Conservation (phyloP, 441 rosid genomes). For the Adansonia madagascariensis region DNA sequence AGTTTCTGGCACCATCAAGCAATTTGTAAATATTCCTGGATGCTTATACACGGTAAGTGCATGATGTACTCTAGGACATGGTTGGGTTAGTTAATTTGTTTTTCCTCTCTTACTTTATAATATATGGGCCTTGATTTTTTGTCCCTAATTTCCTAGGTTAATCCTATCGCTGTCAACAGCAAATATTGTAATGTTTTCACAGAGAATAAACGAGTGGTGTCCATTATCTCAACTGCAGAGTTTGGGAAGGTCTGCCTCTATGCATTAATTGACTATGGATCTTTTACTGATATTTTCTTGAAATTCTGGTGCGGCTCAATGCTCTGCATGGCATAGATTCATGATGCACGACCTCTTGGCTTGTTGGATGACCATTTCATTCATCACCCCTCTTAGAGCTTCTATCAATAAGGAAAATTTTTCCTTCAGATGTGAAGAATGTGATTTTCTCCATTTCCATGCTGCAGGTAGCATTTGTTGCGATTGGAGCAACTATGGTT, state of each 20-base stretch:
- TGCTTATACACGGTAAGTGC: slow-evolving; percentile 77
- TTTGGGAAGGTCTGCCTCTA: slow-evolving; percentile 77
- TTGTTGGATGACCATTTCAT: background rate
- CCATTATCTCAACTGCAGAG: slow-evolving; percentile 67
- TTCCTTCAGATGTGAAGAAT: background rate
- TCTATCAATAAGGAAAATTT: background rate
- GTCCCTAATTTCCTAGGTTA: slow-evolving; percentile 54
- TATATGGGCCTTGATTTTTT: background rate
- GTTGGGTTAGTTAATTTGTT: background rate
- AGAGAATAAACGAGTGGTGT: slow-evolving; percentile 78
- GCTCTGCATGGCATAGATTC: background rate
- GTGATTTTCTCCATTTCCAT: background rate
- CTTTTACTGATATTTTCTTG: background rate
- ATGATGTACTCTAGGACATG: background rate
- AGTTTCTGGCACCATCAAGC: slow-evolving; percentile 76
- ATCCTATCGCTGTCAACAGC: slow-evolving; percentile 94
- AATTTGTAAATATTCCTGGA: slow-evolving; percentile 68
- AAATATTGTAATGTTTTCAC: slow-evolving; percentile 94
- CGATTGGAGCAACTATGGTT: slow-evolving; percentile 97
- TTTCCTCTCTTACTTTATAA: background rate
- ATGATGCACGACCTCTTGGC: background rate
- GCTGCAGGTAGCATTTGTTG: slow-evolving; percentile 88
- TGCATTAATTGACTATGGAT: slow-evolving; percentile 1
- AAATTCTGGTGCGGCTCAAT: background rate
- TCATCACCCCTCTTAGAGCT: background rate